Evolutionary conservation across 2,329 filamentous ascomycete species (phyloP).

Genomic region (Intubia oerlemansii): DNA sequence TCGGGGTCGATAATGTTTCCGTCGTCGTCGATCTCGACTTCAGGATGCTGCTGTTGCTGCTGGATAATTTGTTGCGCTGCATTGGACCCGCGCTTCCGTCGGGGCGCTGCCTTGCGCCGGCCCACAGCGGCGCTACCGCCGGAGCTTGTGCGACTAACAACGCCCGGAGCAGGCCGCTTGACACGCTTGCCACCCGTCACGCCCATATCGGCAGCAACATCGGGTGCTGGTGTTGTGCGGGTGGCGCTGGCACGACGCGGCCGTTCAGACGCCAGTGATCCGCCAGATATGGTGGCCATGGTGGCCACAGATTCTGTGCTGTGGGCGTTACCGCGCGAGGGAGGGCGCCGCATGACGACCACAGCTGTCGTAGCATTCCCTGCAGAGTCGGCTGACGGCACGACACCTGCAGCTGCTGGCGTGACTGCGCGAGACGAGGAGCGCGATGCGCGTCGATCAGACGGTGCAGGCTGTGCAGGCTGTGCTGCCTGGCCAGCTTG

Average conservation of each 20-base stretch:
- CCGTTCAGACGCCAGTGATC: no score
- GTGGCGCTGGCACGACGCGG: conserved; percentile 34
- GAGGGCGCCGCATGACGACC: no score
- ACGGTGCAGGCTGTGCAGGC: background rate
- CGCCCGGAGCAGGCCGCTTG: conserved; percentile 51
- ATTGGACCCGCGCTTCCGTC: conserved; percentile 32
- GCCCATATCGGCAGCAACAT: conserved; percentile 12
- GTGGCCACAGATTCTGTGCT: no score
- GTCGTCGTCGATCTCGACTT: conserved; percentile 43
- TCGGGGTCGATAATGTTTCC: conserved; percentile 51
- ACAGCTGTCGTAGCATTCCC: no score
- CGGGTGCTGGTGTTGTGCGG: conserved; percentile 33
- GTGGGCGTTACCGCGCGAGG: no score
- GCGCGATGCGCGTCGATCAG: conserved; percentile 1
- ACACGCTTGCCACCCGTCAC: conserved; percentile 23
- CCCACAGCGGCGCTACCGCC: conserved; percentile 47
- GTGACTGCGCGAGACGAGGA: conserved; percentile 4
- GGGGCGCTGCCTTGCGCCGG: conserved; percentile 46
- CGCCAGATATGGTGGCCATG: no score
- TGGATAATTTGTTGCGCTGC: conserved; percentile 4
- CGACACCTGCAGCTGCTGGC: background rate
- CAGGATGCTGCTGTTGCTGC: conserved; percentile 14
- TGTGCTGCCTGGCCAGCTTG: background rate
- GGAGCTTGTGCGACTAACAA: conserved; percentile 41
- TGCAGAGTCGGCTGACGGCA: conserved; percentile 2